Evolutionary conservation across 2,329 filamentous ascomycete species (phyloP).

Genomic region (Boeremia lycopersici): DNA sequence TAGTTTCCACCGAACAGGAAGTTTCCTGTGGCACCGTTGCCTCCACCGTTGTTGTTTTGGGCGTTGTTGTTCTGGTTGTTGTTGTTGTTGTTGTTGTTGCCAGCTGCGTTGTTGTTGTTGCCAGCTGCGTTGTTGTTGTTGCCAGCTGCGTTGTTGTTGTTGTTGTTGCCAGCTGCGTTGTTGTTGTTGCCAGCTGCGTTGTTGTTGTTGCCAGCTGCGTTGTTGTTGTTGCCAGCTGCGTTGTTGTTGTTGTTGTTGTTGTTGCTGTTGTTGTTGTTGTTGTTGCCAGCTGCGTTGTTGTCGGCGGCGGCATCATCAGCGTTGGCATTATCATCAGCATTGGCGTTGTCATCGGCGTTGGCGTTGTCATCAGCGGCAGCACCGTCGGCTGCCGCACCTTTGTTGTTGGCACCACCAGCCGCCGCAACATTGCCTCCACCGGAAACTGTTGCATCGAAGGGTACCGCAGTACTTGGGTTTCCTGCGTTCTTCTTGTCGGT

Average conservation of each 20-base stretch:
- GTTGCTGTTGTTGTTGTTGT: not conserved
- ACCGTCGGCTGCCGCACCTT: not conserved
- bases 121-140: not conserved
- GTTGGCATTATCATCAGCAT: not conserved
- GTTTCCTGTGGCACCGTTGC: slow-evolving; percentile 1
- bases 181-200: not conserved
- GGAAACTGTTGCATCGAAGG: slow-evolving; percentile 38
- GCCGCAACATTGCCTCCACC: slow-evolving; percentile 22
- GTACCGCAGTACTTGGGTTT: slow-evolving; percentile 46
- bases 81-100: not conserved
- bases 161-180: too few relatives aligned
- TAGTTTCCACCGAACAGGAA: slow-evolving; percentile 7
- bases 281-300: not conserved
- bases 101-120: not conserved
- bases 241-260: not conserved
- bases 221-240: not conserved
- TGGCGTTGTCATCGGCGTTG: not conserved
- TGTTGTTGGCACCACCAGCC: slow-evolving; percentile 5
- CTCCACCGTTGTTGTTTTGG: slow-evolving; percentile 3
- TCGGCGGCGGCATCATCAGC: not conserved
- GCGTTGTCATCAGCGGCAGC: not conserved
- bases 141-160: not conserved
- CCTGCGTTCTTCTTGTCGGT: slow-evolving; percentile 57
- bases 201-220: not conserved
- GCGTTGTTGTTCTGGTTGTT: not conserved